Evolutionary conservation across 345 rosid genomes (phyloP).

Genomic region (Physaria fendleri): DNA sequence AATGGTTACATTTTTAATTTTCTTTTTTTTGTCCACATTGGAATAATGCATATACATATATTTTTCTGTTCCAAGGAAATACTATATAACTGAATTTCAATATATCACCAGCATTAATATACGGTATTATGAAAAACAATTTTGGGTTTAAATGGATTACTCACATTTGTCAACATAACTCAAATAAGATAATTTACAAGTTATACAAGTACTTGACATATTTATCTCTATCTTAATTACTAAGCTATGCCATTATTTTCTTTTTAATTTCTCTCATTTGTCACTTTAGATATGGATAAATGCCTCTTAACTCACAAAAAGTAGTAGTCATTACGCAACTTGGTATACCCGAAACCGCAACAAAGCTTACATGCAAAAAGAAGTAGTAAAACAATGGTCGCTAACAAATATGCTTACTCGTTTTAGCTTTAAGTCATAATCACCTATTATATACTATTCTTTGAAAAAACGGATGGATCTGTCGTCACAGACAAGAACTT

Average conservation of each 20-base stretch:
- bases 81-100: too few species aligned
- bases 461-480: too few species aligned
- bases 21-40: background rate
- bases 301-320: background rate
- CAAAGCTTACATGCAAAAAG: conserved; percentile 10
- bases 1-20: background rate
- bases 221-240: background rate
- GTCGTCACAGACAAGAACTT: too few species aligned
- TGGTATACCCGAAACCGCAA: background rate
- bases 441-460: background rate
- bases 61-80: too few species aligned
- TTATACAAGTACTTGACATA: background rate
- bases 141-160: background rate
- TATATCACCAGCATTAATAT: too few species aligned
- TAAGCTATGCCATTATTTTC: background rate
- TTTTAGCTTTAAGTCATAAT: background rate
- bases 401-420: background rate
- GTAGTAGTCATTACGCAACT: background rate
- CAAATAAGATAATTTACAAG: background rate
- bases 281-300: background rate
- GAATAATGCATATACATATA: too few species aligned
- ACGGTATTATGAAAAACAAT: too few species aligned
- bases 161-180: background rate
- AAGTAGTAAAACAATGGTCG: conserved; percentile 22
- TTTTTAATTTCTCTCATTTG: background rate